Conservation (phyloP, 208 protist species). For the Tritrichomonas musculus region DNA sequence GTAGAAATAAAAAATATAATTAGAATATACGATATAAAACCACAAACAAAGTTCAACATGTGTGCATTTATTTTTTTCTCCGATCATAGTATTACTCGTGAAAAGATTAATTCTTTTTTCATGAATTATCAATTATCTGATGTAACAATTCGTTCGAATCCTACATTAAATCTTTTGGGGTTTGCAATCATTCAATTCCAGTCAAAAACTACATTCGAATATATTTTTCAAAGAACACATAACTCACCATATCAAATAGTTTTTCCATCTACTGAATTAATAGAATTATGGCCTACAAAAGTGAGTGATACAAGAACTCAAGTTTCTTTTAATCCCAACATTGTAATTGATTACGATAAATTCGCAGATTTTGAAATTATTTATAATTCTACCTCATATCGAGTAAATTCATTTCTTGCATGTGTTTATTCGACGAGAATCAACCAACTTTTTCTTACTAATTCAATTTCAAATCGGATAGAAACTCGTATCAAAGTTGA, state of each 20-base stretch:
- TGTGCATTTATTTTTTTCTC: constrained; percentile 9
- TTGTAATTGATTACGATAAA: neutral
- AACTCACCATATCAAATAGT: neutral
- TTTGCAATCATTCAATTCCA: neutral
- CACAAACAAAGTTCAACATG: neutral
- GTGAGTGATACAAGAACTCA: neutral
- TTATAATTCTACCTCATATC: neutral
- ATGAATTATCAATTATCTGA: neutral
- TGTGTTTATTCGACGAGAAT: neutral
- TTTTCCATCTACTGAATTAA: neutral
- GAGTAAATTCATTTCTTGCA: neutral
- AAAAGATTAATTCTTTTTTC: neutral
- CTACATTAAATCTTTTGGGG: neutral
- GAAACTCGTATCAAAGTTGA: neutral
- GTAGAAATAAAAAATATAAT: neutral
- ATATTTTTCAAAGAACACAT: neutral
- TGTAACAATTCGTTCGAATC: neutral
- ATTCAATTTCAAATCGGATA: neutral
- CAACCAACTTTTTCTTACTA: neutral
- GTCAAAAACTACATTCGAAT: neutral
- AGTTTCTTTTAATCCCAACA: neutral
- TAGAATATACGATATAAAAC: neutral
- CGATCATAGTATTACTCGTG: neutral
- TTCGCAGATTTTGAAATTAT: constrained; percentile 11
- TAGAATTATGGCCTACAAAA: neutral